Evolutionary conservation across 2,329 filamentous ascomycete genomes (phyloP), one percentile per base, ranked within the genome.

Genomic region (Neophaeococcomyces aloes): DNA sequence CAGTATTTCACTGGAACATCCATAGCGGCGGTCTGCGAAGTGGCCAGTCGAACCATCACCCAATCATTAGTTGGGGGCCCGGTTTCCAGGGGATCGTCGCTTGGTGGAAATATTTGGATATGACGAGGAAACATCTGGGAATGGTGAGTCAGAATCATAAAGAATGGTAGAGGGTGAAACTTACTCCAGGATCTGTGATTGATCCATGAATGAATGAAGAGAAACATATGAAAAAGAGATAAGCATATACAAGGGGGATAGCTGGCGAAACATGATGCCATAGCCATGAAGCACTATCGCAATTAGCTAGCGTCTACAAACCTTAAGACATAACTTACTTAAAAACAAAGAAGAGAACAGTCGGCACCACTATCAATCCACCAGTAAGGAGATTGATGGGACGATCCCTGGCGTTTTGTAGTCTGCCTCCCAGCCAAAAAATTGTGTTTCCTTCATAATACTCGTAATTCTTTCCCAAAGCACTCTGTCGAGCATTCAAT

Each of bases 1-100:
- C 91, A 98, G 66, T 94, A 95, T 66, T 98, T 96, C 48, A 89
- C 88, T 0, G 91, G 91, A 1, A 98, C 88, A 61, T 98, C 91
- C 86, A 98, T 95, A 4, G 88, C 88, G 7, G 87, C 83, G 25
- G 84, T 83, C 21, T 68, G 68, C 7, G 77, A 78, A 47, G 81
- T 81, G 29, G 82, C 77, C 7, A 86, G 85, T 57, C 88, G 84
- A 54, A 96, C 84, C 68, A 94, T 78, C 6, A 85, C 83, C 91
- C 91, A 98, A 61, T 94, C 87, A 40, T 86, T 96, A 5, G 83
- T 91, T 1, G 87, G 79, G 14, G 88, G 89, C 1, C 84, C 86
- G 33, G 93, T 66, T 29, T 78, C 75, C 30, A 95, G 69, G 4
- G 87, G 86, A 59, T 96, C 88, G 29, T 88, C 82, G 53, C 83